Conservation (phyloP, 2,329 filamentous ascomycete species). For the Pestalotiopsis sp. region DNA sequence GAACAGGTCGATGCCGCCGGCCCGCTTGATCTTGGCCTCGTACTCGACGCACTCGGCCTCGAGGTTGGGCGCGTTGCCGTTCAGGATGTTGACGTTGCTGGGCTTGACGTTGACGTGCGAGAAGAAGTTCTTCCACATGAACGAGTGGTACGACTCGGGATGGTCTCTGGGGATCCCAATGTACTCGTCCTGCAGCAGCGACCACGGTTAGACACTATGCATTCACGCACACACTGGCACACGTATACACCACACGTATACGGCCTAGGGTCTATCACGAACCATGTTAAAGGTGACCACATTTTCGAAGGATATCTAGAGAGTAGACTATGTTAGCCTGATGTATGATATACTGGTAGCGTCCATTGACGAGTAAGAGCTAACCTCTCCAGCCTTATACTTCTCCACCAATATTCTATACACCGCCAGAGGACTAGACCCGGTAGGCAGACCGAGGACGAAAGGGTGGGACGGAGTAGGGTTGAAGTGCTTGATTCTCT, state of each 20-base stretch:
- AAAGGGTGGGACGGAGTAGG: conserved; percentile 76
- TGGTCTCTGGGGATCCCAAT: conserved; percentile 82
- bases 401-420: conserved; percentile 76
- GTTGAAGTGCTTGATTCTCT: conserved; percentile 76
- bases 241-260: background rate
- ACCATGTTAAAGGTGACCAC: conserved; percentile 93
- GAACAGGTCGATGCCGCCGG: conserved; percentile 83
- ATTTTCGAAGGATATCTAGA: conserved; percentile 80
- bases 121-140: conserved; percentile 95
- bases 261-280: conserved; percentile 27
- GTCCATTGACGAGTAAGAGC: conserved; percentile 19
- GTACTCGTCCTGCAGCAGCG: conserved; percentile 72
- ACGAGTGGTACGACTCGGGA: conserved; percentile 84
- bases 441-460: conserved; percentile 81
- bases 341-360: background rate
- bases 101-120: conserved; percentile 81
- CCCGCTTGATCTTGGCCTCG: conserved; percentile 74
- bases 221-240: background rate
- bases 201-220: background rate
- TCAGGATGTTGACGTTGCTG: conserved; percentile 80
- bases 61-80: conserved; percentile 77
- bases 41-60: conserved; percentile 78
- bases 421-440: conserved; percentile 77
- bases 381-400: conserved; percentile 66
- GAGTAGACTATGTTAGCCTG: conserved; percentile 38